Percentiles rank a stretch among this genome's conserved stretches.
Evolutionary conservation across 1,284 basidiomycete species (phyloP).

Genomic region (Boletellus deceptivus): DNA sequence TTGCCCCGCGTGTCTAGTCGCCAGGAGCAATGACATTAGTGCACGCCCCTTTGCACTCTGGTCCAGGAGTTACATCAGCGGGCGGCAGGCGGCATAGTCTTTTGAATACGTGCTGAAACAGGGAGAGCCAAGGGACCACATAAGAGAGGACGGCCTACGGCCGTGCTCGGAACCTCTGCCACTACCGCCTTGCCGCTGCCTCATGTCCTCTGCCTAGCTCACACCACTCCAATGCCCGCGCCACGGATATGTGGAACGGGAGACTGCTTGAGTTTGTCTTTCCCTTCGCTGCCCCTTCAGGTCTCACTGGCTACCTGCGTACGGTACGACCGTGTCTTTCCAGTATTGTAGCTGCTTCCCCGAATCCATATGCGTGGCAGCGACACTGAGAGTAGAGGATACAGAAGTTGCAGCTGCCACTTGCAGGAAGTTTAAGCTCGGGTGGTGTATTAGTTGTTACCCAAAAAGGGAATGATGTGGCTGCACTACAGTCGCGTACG

Average conservation of each 20-base stretch:
- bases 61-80: slow-evolving; percentile 72
- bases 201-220: no score
- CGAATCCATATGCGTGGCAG: slow-evolving; percentile 42
- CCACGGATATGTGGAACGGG: slow-evolving; percentile 35
- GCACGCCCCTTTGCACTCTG: slow-evolving; percentile 68
- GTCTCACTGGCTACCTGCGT: slow-evolving; percentile 63
- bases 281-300: slow-evolving; percentile 42
- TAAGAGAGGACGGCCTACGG: no score
- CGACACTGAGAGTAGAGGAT: slow-evolving; percentile 41
- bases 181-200: no score
- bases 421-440: slow-evolving; percentile 33
- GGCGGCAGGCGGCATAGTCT: slow-evolving; percentile 44
- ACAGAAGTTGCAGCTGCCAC: slow-evolving; percentile 29
- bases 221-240: background rate
- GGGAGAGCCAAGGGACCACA: no score
- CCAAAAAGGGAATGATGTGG: slow-evolving; percentile 26
- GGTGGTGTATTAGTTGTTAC: slow-evolving; percentile 7
- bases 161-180: no score
- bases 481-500: slow-evolving; percentile 14
- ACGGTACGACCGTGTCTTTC: slow-evolving; percentile 67
- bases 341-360: slow-evolving; percentile 31
- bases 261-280: slow-evolving; percentile 41
- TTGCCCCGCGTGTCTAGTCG: slow-evolving; percentile 58
- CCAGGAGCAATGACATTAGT: slow-evolving; percentile 63
- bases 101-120: background rate